These are phyloP conservation scores for Dalbergia cochinchinensis DNA, from an alignment of 306 rosid species.

Conservation along the genomic window DNA sequence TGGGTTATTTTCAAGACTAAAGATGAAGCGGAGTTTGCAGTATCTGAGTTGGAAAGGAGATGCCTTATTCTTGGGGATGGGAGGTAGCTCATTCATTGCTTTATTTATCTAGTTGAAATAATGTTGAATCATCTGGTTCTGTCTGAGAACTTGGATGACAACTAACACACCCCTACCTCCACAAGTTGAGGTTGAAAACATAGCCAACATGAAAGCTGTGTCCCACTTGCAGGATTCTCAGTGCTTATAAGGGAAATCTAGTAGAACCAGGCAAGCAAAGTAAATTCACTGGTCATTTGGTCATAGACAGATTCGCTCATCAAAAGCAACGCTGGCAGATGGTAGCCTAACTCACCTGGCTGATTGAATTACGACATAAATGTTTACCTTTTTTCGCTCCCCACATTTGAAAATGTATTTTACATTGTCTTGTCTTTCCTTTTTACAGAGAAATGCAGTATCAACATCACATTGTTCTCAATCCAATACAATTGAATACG, in stretches of 20 bases:
- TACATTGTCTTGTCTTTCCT: not conserved
- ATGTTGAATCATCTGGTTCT: conserved; percentile 10
- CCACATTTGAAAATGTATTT: conserved; percentile 4
- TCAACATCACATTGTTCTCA: conserved; percentile 75
- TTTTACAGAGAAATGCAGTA: conserved; percentile 63
- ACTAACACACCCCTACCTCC: not conserved
- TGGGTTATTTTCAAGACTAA: conserved; percentile 66
- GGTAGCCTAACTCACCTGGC: conserved; percentile 45
- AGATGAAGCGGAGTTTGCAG: conserved; percentile 56
- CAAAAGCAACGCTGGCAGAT: conserved; percentile 50
- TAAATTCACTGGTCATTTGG: conserved; percentile 55
- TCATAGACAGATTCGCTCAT: conserved; percentile 6
- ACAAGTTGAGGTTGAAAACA: not conserved
- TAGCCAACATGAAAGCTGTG: not conserved
- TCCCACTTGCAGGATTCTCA: conserved; percentile 48
- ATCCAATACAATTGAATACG: conserved; percentile 60
- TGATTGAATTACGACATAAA: not conserved
- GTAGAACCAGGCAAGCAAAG: conserved; percentile 38
- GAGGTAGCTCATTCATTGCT: conserved; percentile 56
- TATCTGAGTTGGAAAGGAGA: conserved; percentile 48
- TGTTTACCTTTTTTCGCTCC: not conserved
- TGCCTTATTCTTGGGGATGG: conserved; percentile 66
- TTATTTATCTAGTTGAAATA: not conserved
- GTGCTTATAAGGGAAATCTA: conserved; percentile 47
- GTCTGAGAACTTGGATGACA: conserved; percentile 8